Conservation (phyloP, 2,329 filamentous ascomycete species). For the Sporothrix phasma region DNA sequence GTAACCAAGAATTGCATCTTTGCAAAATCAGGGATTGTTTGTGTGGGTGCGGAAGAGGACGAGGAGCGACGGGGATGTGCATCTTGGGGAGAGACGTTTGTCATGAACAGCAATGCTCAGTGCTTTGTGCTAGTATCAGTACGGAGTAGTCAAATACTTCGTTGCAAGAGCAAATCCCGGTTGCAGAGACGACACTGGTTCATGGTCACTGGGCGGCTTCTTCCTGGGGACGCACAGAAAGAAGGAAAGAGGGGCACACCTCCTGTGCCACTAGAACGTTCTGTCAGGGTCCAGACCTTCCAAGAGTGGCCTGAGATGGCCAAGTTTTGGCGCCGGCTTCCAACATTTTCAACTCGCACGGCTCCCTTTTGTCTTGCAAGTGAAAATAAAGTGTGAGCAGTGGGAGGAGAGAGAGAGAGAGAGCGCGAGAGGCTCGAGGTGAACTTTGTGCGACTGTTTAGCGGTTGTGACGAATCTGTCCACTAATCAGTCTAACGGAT, state of each 20-base stretch:
- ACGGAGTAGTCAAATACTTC: too few species aligned
- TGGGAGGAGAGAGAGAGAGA: too few species aligned
- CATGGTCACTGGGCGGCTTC: too few species aligned
- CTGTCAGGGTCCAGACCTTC: conserved; percentile 17
- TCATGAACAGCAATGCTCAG: background rate
- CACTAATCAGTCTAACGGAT: background rate
- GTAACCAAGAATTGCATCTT: background rate
- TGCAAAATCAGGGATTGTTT: background rate
- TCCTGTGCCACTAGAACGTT: conserved; percentile 14
- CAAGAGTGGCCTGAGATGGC: conserved; percentile 15
- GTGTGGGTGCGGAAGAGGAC: too few species aligned
- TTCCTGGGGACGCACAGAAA: background rate
- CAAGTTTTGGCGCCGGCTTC: conserved; percentile 16
- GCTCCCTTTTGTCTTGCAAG: background rate
- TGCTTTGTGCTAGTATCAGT: too few species aligned
- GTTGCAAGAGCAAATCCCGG: background rate
- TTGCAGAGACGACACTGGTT: background rate
- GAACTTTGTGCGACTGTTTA: background rate
- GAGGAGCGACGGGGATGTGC: too few species aligned
- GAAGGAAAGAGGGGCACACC: conserved; percentile 1
- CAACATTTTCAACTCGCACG: conserved; percentile 13
- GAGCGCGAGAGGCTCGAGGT: background rate
- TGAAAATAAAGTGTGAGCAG: too few species aligned
- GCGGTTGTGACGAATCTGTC: background rate
- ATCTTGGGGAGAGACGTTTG: background rate